Evolutionary conservation across 1,139 yeast genomes (phyloP).

Genomic region (Diutina pseudorugosa): DNA sequence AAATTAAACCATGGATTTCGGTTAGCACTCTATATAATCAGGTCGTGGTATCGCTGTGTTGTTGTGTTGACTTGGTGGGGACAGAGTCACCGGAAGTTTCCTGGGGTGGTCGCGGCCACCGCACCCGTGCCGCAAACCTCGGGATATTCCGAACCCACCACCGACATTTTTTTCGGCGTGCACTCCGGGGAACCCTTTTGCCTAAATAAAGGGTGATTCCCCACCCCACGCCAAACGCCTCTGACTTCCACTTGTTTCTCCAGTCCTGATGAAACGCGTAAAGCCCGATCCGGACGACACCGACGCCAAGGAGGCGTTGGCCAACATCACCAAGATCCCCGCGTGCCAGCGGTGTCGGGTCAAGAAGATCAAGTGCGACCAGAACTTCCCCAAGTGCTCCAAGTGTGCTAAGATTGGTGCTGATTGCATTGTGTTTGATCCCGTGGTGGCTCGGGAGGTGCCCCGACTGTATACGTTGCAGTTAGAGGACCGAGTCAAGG

Average conservation of each 20-base stretch:
- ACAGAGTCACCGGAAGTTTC: neutral
- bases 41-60: too few species aligned
- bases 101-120: neutral
- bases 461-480: constrained; percentile 73
- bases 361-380: constrained; percentile 77
- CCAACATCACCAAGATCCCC: constrained; percentile 31
- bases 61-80: too few species aligned
- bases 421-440: constrained; percentile 75
- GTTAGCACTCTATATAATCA: too few species aligned
- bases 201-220: neutral
- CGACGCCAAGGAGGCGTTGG: constrained; percentile 55
- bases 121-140: neutral
- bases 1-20: too few species aligned
- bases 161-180: neutral
- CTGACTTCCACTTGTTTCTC: too few species aligned
- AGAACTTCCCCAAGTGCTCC: constrained; percentile 66
- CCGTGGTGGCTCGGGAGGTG: constrained; percentile 77
- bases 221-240: neutral
- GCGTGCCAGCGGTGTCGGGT: constrained; percentile 78
- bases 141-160: neutral
- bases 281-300: constrained; percentile 24
- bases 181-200: neutral
- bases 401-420: constrained; percentile 56
- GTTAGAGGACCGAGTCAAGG: constrained; percentile 52
- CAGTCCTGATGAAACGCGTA: neutral